Percentiles rank a stretch among this genome's conserved stretches.
These are phyloP conservation scores for Candida tibetensis DNA, from an alignment of 805 yeast genomes.

Conservation along the genomic window DNA sequence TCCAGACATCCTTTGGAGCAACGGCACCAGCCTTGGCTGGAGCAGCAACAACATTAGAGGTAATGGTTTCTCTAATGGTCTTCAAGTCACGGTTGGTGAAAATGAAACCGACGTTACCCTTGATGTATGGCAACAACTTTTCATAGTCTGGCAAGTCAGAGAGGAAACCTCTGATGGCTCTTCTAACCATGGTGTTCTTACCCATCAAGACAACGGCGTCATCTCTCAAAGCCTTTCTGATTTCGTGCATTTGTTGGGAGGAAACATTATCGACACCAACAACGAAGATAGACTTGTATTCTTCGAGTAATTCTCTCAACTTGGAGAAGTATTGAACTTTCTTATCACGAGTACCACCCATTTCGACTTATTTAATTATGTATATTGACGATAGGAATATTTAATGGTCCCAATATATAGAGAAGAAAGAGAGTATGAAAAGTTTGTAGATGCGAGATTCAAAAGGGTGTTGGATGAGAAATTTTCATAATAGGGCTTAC, in stretches of 20 bases:
- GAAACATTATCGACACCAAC: constrained; percentile 99
- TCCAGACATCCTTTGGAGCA: constrained; percentile 97
- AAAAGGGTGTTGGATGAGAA: constrained; percentile 1
- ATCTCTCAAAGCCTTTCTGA: constrained; percentile 95
- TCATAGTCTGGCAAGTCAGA: constrained; percentile 94
- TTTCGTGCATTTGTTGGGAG: constrained; percentile 99
- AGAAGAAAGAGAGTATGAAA: not conserved
- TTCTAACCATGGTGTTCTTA: constrained; percentile 99
- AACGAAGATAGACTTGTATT: constrained; percentile 96
- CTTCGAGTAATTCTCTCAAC: constrained; percentile 92
- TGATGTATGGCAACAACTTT: constrained; percentile 90
- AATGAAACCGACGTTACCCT: constrained; percentile 99
- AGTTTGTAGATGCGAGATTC: not conserved
- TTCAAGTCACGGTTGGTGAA: constrained; percentile 97
- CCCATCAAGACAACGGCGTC: constrained; percentile 98
- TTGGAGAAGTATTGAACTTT: constrained; percentile 92
- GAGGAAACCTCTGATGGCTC: constrained; percentile 97
- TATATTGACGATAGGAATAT: constrained; percentile 78
- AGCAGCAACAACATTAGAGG: constrained; percentile 97
- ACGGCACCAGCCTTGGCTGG: constrained; percentile 99
- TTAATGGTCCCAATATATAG: constrained; percentile 58
- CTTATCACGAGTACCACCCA: constrained; percentile 99
- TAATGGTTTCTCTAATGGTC: constrained; percentile 82
- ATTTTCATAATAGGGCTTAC: constrained; percentile 3
- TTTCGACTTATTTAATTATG: constrained; percentile 68